Evolutionary conservation across 768 basidiomycete genomes (phyloP).

Genomic region (Phanerochaete sordida): DNA sequence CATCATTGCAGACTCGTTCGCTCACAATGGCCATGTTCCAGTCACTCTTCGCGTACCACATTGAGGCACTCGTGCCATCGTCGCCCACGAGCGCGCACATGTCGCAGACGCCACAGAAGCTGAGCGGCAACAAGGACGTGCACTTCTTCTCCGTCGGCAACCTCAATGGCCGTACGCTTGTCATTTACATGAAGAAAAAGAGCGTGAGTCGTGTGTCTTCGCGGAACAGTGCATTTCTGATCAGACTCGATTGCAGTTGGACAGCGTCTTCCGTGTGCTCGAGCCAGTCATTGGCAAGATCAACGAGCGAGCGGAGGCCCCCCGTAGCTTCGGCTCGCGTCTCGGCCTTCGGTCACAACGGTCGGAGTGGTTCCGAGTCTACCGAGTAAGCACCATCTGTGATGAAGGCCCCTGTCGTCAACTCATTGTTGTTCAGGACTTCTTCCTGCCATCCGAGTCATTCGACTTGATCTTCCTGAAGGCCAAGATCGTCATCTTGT

Average conservation of each 20-base stretch:
- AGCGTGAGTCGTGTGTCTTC: constrained; percentile 44
- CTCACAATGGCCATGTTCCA: constrained; percentile 25
- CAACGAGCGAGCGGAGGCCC: constrained; percentile 69
- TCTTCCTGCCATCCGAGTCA: constrained; percentile 89
- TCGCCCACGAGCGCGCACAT: constrained; percentile 64
- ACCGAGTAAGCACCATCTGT: constrained; percentile 51
- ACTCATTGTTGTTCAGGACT: constrained; percentile 48
- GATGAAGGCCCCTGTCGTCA: not conserved
- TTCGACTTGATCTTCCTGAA: constrained; percentile 91
- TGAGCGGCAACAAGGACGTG: constrained; percentile 89
- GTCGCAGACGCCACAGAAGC: constrained; percentile 81
- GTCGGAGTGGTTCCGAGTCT: constrained; percentile 94
- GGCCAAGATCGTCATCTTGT: constrained; percentile 89
- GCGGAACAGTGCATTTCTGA: not conserved
- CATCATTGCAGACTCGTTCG: no score
- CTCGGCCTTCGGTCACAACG: constrained; percentile 76
- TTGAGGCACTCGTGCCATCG: constrained; percentile 94
- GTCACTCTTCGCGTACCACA: constrained; percentile 91
- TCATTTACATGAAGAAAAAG: constrained; percentile 96
- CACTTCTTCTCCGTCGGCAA: constrained; percentile 95
- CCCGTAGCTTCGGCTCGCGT: constrained; percentile 67
- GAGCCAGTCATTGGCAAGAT: constrained; percentile 94
- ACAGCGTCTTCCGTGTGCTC: constrained; percentile 95
- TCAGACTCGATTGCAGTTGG: constrained; percentile 42
- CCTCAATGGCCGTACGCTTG: constrained; percentile 81